A percentile compares a stretch with the other conserved stretches of the same genome.
These are phyloP conservation scores for Porphyrellus cyaneotinctus DNA, from an alignment of 768 basidiomycete species.

Conservation along the genomic window DNA sequence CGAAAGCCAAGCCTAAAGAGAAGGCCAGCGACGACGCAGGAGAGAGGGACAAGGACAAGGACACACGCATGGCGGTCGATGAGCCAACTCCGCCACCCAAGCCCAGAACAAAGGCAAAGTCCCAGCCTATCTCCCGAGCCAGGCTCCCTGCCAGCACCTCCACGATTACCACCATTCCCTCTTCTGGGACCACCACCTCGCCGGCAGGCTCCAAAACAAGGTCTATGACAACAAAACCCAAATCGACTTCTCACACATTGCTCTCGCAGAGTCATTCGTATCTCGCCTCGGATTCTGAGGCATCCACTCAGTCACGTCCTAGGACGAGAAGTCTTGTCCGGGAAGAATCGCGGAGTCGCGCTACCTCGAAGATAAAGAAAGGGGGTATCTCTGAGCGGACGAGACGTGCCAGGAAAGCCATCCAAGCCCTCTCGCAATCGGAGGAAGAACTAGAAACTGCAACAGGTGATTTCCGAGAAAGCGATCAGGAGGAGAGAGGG, in stretches of 20 bases:
- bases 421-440: conserved; percentile 4
- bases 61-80: conserved; percentile 10
- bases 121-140: conserved; percentile 10
- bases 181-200: not conserved
- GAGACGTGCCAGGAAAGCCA: not conserved
- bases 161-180: not conserved
- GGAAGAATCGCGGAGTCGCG: conserved; percentile 18
- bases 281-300: conserved; percentile 22
- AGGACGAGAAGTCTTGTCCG: conserved; percentile 24
- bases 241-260: conserved; percentile 15
- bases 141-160: conserved; percentile 8
- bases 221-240: conserved; percentile 7
- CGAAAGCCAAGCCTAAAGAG: conserved; percentile 10
- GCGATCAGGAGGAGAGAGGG: conserved; percentile 16
- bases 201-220: conserved; percentile 1
- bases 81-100: conserved; percentile 4
- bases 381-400: conserved; percentile 2
- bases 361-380: conserved; percentile 7
- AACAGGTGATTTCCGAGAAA: conserved; percentile 7
- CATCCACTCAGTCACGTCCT: conserved; percentile 14
- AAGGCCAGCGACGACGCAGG: not conserved
- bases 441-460: conserved; percentile 9
- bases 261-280: conserved; percentile 21
- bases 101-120: conserved; percentile 12
- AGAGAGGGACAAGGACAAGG: not conserved